Conservation (phyloP, 768 basidiomycete species). For the Mycena maculata region DNA sequence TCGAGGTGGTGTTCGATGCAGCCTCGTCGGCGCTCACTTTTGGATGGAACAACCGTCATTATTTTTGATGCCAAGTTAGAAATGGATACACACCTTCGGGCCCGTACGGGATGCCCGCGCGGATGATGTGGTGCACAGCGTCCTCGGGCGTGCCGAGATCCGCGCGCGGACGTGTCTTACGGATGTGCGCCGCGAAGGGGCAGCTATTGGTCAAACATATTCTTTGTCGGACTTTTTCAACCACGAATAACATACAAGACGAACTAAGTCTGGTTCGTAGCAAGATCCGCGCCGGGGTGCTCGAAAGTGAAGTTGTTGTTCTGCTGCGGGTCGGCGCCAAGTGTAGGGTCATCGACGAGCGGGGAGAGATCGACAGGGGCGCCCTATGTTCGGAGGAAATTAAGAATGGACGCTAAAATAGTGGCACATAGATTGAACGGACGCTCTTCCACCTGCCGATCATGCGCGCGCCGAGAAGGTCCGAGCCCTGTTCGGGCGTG, state of each 20-base stretch:
- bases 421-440: constrained; percentile 24
- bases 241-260: background rate
- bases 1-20: constrained; percentile 7
- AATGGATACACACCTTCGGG: constrained; percentile 33
- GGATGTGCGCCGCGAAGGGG: constrained; percentile 21
- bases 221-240: background rate
- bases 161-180: constrained; percentile 41
- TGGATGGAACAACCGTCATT: background rate
- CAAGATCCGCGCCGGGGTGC: background rate
- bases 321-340: constrained; percentile 22
- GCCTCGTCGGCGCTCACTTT: constrained; percentile 8
- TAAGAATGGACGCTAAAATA: background rate
- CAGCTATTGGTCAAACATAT: background rate
- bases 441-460: constrained; percentile 69
- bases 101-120: constrained; percentile 52
- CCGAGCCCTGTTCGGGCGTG: constrained; percentile 53
- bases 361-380: constrained; percentile 25
- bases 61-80: background rate
- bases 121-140: constrained; percentile 39
- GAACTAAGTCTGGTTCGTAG: constrained; percentile 16
- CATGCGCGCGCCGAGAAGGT: constrained; percentile 63
- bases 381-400: constrained; percentile 22
- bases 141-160: constrained; percentile 33
- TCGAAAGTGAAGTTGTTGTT: constrained; percentile 27
- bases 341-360: constrained; percentile 13